These are phyloP conservation scores for Cryptococcus maquisensis DNA, from an alignment of 1,284 basidiomycete genomes.

Conservation along the genomic window DNA sequence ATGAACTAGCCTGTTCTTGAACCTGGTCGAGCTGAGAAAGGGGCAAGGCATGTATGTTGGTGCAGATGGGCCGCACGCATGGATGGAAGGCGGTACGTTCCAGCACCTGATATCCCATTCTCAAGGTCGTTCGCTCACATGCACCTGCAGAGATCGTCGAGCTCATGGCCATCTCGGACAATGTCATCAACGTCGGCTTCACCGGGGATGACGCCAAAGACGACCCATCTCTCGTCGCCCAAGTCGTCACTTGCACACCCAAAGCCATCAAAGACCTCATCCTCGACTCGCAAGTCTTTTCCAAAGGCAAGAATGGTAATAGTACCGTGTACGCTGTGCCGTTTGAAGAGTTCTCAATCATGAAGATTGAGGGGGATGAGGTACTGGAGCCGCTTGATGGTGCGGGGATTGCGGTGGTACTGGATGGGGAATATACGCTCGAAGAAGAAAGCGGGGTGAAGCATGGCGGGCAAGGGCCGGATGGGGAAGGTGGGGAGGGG, in stretches of 20 bases:
- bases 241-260: slow-evolving; percentile 26
- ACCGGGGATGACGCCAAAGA: slow-evolving; percentile 37
- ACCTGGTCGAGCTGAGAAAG: slow-evolving; percentile 36
- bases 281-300: slow-evolving; percentile 10
- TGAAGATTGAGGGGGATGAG: slow-evolving; percentile 23
- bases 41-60: slow-evolving; percentile 39
- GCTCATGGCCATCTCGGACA: slow-evolving; percentile 48
- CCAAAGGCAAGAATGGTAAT: slow-evolving; percentile 15
- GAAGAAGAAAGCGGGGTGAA: slow-evolving; percentile 1
- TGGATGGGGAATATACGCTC: slow-evolving; percentile 8
- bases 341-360: slow-evolving; percentile 34
- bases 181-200: slow-evolving; percentile 48
- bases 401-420: slow-evolving; percentile 27
- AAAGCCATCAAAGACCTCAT: slow-evolving; percentile 10
- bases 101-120: not conserved
- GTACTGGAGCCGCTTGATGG: slow-evolving; percentile 24
- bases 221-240: slow-evolving; percentile 22
- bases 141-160: slow-evolving; percentile 44
- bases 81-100: slow-evolving; percentile 30
- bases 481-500: slow-evolving; percentile 12
- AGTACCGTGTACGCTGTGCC: slow-evolving; percentile 24
- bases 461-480: not conserved
- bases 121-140: not conserved
- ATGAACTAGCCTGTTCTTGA: slow-evolving; percentile 31
- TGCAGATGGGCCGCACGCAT: slow-evolving; percentile 38